Conservation (phyloP, 2,329 filamentous ascomycete species). For the Verticillium longisporum region DNA sequence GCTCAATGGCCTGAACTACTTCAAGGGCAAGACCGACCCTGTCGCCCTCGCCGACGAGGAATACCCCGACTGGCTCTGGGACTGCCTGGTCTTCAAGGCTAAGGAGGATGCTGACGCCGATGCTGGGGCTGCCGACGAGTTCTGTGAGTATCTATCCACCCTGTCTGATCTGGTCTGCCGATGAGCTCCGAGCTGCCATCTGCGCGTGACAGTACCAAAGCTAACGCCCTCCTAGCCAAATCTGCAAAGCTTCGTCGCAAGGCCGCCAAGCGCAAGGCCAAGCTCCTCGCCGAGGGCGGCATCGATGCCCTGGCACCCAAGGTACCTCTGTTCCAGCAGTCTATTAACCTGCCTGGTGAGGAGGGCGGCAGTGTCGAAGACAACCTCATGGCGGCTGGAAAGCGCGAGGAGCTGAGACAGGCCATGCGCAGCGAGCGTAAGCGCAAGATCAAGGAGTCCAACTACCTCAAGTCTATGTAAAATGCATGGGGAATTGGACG, state of each 20-base stretch:
- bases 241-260: conserved; percentile 73
- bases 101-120: conserved; percentile 41
- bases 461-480: conserved; percentile 78
- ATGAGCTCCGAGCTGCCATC: background rate
- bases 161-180: background rate
- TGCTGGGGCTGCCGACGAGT: conserved; percentile 62
- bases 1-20: conserved; percentile 68
- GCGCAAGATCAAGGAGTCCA: conserved; percentile 73
- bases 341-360: conserved; percentile 60
- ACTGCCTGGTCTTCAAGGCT: conserved; percentile 56
- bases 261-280: conserved; percentile 58
- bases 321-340: conserved; percentile 71
- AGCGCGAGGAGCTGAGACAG: conserved; percentile 58
- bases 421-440: conserved; percentile 70
- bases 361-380: conserved; percentile 33
- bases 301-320: conserved; percentile 59
- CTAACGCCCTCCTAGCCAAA: conserved; percentile 52
- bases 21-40: conserved; percentile 67
- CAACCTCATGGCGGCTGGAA: conserved; percentile 38
- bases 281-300: conserved; percentile 58
- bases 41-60: conserved; percentile 67
- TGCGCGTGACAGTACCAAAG: background rate
- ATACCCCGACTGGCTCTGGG: conserved; percentile 79
- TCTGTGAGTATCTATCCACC: conserved; percentile 53
- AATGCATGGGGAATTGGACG: conserved; percentile 8